phyloP scores from a whole-genome alignment of 2,329 filamentous ascomycete species.

The Aaosphaeria pasadenensis region DNA sequence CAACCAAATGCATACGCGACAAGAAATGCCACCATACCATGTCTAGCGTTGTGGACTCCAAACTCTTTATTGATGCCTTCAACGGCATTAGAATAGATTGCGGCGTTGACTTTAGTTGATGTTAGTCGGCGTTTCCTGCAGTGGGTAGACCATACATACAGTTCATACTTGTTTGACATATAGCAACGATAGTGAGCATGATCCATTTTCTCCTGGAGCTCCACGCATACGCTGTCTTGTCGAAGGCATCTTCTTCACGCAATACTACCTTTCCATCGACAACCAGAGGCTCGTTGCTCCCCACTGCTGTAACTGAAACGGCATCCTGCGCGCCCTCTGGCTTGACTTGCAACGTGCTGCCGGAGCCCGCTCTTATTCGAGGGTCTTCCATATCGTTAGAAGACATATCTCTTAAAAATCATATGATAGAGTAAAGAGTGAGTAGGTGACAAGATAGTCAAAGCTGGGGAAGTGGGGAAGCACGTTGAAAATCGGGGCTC shows the following conservation, averaged over 20 bases:
- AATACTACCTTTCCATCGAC: constrained; percentile 6
- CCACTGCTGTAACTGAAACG: no score
- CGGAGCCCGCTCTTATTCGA: no score
- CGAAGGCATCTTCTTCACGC: constrained; percentile 10
- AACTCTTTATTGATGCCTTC: constrained; percentile 59
- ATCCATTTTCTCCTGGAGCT: constrained; percentile 52
- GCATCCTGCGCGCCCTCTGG: not conserved
- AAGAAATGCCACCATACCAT: constrained; percentile 73
- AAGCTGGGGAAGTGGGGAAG: no score
- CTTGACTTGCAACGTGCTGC: no score
- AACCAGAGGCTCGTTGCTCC: not conserved
- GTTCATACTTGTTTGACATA: constrained; percentile 55
- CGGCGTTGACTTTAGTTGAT: constrained; percentile 44
- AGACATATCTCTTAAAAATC: no score
- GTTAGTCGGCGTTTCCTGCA: no score
- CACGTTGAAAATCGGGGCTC: no score
- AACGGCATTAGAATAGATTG: constrained; percentile 54
- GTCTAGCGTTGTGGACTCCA: constrained; percentile 50
- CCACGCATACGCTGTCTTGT: constrained; percentile 45
- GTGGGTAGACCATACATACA: constrained; percentile 9
- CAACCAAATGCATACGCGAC: constrained; percentile 80
- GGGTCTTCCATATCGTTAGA: no score
- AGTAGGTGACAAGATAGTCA: no score
- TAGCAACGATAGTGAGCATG: constrained; percentile 51
- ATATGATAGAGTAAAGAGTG: no score